phyloP scores from a whole-genome alignment of 2,329 filamentous ascomycete genomes.

The Pyricularia sp. region DNA sequence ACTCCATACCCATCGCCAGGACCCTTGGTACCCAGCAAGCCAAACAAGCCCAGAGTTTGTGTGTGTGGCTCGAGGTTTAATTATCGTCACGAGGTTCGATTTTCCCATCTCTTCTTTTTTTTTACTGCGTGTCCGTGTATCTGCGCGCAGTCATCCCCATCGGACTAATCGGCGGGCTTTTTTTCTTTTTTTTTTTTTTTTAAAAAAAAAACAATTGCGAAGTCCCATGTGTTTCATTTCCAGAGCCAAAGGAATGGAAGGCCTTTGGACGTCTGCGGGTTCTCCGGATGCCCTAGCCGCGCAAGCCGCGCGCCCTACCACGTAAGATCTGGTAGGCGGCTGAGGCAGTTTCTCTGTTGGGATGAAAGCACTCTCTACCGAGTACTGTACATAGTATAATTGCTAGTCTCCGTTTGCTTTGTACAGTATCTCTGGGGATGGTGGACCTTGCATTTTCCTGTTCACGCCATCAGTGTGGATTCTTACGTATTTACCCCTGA shows the following conservation, averaged over 20 bases:
- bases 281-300: background rate
- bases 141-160: background rate
- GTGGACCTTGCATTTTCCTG: background rate
- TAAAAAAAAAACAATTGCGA: background rate
- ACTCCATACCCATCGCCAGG: conserved; percentile 1
- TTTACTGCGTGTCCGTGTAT: background rate
- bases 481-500: background rate
- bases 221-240: background rate
- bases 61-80: background rate
- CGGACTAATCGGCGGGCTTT: background rate
- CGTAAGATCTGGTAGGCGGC: background rate
- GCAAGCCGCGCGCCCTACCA: background rate
- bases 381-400: too few species aligned
- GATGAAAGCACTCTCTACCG: background rate
- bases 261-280: background rate
- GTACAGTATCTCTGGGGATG: background rate
- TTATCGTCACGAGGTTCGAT: background rate
- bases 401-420: too few species aligned
- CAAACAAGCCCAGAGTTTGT: background rate
- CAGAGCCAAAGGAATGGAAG: background rate
- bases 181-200: too few species aligned
- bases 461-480: background rate
- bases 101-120: background rate
- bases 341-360: background rate
- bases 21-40: background rate